These are phyloP conservation scores for Simplicillium aogashimaense DNA, from an alignment of 2,329 filamentous ascomycete genomes.

Conservation along the genomic window DNA sequence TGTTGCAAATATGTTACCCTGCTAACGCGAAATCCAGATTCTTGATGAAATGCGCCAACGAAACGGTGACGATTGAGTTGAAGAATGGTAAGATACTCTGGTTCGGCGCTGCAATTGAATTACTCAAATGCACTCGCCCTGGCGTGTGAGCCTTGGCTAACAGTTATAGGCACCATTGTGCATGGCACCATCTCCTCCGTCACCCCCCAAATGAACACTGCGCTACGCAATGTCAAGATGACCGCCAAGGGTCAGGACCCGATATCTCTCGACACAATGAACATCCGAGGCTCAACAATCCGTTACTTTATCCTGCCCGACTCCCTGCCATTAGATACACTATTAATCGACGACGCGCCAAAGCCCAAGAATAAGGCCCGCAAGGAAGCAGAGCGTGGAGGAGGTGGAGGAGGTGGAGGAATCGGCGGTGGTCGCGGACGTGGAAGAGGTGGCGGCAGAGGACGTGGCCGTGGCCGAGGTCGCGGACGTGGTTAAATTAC, in stretches of 20 bases:
- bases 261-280: conserved; percentile 86
- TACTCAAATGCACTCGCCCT: background rate
- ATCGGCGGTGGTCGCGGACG: conserved; percentile 42
- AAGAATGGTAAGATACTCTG: conserved; percentile 68
- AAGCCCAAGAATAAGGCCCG: conserved; percentile 99
- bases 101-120: background rate
- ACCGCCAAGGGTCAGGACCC: conserved; percentile 81
- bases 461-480: conserved; percentile 36
- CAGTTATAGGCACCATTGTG: conserved; percentile 69
- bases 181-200: conserved; percentile 96
- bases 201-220: conserved; percentile 97
- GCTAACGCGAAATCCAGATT: conserved; percentile 51
- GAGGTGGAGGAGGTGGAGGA: conserved; percentile 41
- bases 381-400: conserved; percentile 68
- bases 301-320: conserved; percentile 96
- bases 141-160: conserved; percentile 1
- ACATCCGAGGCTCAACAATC: conserved; percentile 91
- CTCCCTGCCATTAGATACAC: conserved; percentile 85
- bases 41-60: conserved; percentile 98
- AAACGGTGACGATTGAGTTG: conserved; percentile 95
- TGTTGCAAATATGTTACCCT: background rate
- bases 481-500: conserved; percentile 20
- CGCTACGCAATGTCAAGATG: conserved; percentile 94
- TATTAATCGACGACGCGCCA: conserved; percentile 90
- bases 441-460: conserved; percentile 42